Evolutionary conservation across 1,284 basidiomycete species (phyloP).

Genomic region (Ustilago hordei): DNA sequence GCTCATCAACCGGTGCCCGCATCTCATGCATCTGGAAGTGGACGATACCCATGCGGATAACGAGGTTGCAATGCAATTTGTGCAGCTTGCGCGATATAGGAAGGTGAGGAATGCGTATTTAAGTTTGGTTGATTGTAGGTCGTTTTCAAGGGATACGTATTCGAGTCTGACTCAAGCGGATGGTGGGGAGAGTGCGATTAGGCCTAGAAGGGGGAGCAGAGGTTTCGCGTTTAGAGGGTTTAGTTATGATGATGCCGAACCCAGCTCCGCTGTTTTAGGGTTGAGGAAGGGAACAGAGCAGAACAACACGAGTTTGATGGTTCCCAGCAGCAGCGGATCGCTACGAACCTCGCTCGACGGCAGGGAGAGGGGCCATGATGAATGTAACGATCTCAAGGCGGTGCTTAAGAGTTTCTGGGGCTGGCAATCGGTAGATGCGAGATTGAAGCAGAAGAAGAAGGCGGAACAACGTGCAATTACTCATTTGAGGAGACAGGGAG

Average conservation of each 20-base stretch:
- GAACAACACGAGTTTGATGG: not conserved
- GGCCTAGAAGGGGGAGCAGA: conserved; percentile 37
- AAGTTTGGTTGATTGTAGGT: conserved; percentile 56
- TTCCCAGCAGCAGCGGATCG: not conserved
- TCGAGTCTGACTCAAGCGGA: conserved; percentile 34
- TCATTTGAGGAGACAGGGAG: conserved; percentile 7
- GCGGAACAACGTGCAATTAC: conserved; percentile 31
- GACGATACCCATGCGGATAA: conserved; percentile 58
- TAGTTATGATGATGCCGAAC: conserved; percentile 49
- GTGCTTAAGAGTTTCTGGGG: conserved; percentile 60
- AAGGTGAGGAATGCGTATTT: conserved; percentile 51
- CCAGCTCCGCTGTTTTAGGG: not conserved
- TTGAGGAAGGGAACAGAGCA: not conserved
- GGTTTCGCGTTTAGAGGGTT: conserved; percentile 41
- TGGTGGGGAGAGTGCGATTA: conserved; percentile 21
- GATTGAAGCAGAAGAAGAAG: conserved; percentile 42
- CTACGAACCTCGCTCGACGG: conserved; percentile 11
- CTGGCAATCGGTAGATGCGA: conserved; percentile 54
- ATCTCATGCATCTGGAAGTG: conserved; percentile 52
- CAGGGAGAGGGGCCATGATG: conserved; percentile 34
- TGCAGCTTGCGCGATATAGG: conserved; percentile 43
- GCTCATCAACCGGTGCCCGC: conserved; percentile 51
- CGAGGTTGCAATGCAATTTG: conserved; percentile 49
- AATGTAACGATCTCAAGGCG: conserved; percentile 49
- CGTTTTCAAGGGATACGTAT: conserved; percentile 39